Conservation (phyloP, 257 asterid species). For the Capsicum chinense region DNA sequence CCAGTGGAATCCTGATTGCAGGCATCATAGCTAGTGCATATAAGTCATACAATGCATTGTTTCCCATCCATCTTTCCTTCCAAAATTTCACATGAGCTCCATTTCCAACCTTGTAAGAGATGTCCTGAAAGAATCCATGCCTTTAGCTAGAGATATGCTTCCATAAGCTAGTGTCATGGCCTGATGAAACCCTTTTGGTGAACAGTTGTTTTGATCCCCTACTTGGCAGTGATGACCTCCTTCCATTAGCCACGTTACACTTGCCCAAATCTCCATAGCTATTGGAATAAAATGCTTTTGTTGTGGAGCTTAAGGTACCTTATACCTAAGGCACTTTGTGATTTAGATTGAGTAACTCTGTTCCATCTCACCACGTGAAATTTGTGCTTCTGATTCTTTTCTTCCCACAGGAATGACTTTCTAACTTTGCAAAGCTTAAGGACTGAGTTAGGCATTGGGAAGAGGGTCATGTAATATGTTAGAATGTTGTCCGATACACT, state of each 20-base stretch:
- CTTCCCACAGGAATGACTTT: neutral
- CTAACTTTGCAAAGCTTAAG: neutral
- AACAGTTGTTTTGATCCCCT: neutral
- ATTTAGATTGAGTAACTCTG: neutral
- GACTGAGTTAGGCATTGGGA: neutral
- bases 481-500: neutral
- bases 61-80: neutral
- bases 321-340: slow-evolving; percentile 1
- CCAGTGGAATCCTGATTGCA: neutral
- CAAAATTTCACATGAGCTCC: neutral
- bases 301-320: neutral
- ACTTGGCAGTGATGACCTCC: neutral
- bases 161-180: neutral
- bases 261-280: neutral
- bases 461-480: neutral
- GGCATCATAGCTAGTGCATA: slow-evolving; percentile 5
- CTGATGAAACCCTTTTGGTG: slow-evolving; percentile 12
- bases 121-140: neutral
- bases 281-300: neutral
- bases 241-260: slow-evolving; percentile 9
- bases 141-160: neutral
- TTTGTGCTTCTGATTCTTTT: neutral
- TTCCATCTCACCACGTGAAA: neutral
- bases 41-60: neutral
- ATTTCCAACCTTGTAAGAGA: neutral